Base-by-base conservation (phyloP, 2,329 filamentous ascomycete genomes). In the Cordyceps militaris region DNA sequence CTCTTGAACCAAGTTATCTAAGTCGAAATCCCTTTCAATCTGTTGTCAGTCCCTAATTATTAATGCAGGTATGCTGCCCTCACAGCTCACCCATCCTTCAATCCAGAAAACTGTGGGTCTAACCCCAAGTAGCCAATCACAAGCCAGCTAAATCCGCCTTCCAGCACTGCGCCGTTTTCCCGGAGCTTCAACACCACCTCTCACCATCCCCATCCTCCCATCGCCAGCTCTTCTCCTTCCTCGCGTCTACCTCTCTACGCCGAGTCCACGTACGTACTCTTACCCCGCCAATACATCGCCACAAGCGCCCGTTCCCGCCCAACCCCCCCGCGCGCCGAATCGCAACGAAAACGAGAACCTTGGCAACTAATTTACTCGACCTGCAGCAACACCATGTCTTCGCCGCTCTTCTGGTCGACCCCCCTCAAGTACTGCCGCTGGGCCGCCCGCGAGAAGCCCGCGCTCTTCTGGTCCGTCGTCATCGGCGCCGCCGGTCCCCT, bases 381-480 rank as follows among this genome's bases (percentile, higher is more conserved):
- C 10, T 10, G 38, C 16, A 42, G 3, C 21, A 14, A 40, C 23
- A 62, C 23, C 62, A 91, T 91, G 87, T 80, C 74, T 67, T 66
- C 80, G 67, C 66, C 80, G 60, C 79, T 91, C 66, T 97, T 99
- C 87, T 97, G 88, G 85, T 81, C 84, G 64, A 81, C 83, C 60
- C 94, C 94, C 63, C 69, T 95, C 71, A 85, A 85, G 67, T 97
- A 96, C 84, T 76, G 89, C 68, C 87, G 87, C 74, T 97, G 92
- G 91, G 86, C 91, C 55, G 82, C 89, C 52, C 87, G 91, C 76
- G 87, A 94, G 74, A 89, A 88, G 73, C 94, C 94, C 53, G 91
- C 91, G 60, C 88, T 91, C 77, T 96, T 97, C 81, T 97, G 85
- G 82, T 91, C 89, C 66, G 77, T 90, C 67, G 70, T 89, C 59